Percentiles rank a stretch among this genome's conserved stretches.
These are phyloP conservation scores for Saturnispora kantuleensis DNA, from an alignment of 805 yeast genomes.

Conservation along the genomic window DNA sequence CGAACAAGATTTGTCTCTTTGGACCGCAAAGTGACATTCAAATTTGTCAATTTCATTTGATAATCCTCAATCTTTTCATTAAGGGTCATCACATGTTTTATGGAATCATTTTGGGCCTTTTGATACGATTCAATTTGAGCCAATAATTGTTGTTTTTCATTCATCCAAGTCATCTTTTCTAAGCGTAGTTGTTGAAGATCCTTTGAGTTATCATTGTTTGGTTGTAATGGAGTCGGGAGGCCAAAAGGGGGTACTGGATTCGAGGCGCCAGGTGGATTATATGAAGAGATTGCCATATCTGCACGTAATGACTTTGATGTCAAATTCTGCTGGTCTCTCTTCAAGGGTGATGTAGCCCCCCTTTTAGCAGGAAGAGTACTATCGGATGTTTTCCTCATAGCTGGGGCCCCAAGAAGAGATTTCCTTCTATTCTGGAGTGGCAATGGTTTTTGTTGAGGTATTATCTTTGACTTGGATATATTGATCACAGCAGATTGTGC, in stretches of 20 bases:
- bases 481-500: constrained; percentile 47
- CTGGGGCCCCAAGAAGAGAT: not conserved
- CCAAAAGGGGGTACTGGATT: constrained; percentile 2
- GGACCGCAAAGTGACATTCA: constrained; percentile 45
- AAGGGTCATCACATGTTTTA: constrained; percentile 27
- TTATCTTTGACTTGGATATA: constrained; percentile 21
- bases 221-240: constrained; percentile 6
- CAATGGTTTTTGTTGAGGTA: not conserved
- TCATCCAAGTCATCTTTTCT: constrained; percentile 44
- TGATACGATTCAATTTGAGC: constrained; percentile 22
- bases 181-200: constrained; percentile 42
- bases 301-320: constrained; percentile 23
- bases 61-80: constrained; percentile 31
- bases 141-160: constrained; percentile 24
- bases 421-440: not conserved
- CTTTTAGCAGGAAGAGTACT: constrained; percentile 50
- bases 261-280: not conserved
- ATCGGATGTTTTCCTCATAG: not conserved
- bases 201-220: constrained; percentile 23
- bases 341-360: constrained; percentile 62
- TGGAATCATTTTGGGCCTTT: constrained; percentile 24
- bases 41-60: constrained; percentile 41
- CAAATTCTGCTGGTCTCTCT: constrained; percentile 24
- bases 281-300: constrained; percentile 1
- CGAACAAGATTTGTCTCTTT: constrained; percentile 61